phyloP scores from a whole-genome alignment of 148 eudicot genomes.

The Agrostemma githago region DNA sequence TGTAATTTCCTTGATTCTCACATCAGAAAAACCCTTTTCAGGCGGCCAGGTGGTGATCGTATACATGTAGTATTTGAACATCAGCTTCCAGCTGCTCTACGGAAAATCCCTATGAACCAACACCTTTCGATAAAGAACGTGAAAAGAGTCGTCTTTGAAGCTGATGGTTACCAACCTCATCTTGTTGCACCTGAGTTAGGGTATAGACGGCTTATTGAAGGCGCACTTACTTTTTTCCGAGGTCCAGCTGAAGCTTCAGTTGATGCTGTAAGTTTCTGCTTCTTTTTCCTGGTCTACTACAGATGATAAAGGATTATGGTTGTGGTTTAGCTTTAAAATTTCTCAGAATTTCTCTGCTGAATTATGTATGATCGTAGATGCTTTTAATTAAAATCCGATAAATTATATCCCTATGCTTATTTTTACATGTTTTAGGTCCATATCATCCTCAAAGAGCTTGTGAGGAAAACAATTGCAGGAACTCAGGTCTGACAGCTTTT shows the following conservation, averaged over 20 bases:
- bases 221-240: conserved; percentile 48
- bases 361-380: neutral
- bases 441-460: conserved; percentile 61
- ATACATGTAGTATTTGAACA: conserved; percentile 60
- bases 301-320: too few relatives aligned
- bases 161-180: conserved; percentile 89
- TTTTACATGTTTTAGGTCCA: conserved; percentile 45
- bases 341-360: neutral
- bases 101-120: conserved; percentile 63
- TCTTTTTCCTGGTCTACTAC: neutral
- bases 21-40: conserved; percentile 23
- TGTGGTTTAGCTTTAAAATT: neutral
- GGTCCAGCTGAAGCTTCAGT: conserved; percentile 80
- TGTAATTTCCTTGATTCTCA: neutral
- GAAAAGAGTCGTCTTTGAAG: conserved; percentile 59
- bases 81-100: conserved; percentile 66
- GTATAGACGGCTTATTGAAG: conserved; percentile 79
- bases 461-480: conserved; percentile 64
- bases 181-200: conserved; percentile 86
- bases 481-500: conserved; percentile 43
- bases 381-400: neutral
- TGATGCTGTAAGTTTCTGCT: conserved; percentile 56
- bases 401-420: neutral
- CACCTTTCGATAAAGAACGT: conserved; percentile 64
- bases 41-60: conserved; percentile 73